These are phyloP conservation scores for Diutina siamensis DNA, from an alignment of 1,139 yeast genomes.

Conservation along the genomic window DNA sequence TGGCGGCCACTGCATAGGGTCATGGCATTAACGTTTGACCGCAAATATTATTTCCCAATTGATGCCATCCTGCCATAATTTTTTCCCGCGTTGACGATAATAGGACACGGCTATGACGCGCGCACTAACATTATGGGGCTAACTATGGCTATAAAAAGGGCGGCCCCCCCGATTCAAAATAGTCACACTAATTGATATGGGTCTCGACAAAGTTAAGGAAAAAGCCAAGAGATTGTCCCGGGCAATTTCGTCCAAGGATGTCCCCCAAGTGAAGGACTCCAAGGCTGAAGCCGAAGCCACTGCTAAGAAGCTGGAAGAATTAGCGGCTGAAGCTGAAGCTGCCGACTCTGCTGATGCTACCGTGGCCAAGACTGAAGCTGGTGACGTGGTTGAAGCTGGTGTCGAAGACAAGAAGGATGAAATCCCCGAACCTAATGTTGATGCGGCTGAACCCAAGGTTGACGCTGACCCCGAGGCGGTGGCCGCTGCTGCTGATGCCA, in stretches of 20 bases:
- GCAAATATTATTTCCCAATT: too few species aligned
- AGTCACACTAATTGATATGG: not conserved
- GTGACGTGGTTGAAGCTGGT: conserved; percentile 7
- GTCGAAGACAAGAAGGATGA: conserved; percentile 8
- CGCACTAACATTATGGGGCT: not conserved
- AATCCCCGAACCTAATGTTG: conserved; percentile 7
- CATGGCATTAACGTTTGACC: not conserved
- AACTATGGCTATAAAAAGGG: not conserved
- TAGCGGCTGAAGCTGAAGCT: conserved; percentile 6
- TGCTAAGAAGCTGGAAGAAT: conserved; percentile 1
- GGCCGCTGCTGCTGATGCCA: not conserved
- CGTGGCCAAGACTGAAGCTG: conserved; percentile 6
- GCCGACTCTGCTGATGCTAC: conserved; percentile 9
- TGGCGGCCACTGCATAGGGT: not conserved
- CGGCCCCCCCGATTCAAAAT: not conserved
- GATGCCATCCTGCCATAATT: not conserved
- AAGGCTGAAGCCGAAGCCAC: conserved; percentile 6
- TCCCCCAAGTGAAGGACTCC: conserved; percentile 10
- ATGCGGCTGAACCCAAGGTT: not conserved
- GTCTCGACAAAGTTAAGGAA: conserved; percentile 5
- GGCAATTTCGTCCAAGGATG: conserved; percentile 1
- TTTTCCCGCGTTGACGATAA: conserved; percentile 1
- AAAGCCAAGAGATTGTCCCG: conserved; percentile 5
- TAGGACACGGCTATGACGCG: conserved; percentile 2
- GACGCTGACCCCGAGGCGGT: conserved; percentile 5